These are phyloP conservation scores for Boletus rubescentipes DNA, from an alignment of 768 basidiomycete species.

Conservation along the genomic window DNA sequence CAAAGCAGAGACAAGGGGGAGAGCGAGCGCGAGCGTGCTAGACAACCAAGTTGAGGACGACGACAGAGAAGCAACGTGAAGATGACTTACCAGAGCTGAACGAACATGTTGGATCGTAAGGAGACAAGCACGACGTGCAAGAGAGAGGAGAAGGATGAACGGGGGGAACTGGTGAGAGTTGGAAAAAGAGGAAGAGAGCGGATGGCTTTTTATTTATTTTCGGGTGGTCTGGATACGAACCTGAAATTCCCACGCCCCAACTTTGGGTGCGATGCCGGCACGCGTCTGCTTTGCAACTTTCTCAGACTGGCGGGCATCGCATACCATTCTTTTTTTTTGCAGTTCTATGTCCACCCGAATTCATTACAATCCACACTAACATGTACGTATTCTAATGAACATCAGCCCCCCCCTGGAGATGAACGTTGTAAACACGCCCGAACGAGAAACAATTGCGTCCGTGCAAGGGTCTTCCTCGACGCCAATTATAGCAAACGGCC, in stretches of 20 bases:
- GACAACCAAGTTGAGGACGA: background rate
- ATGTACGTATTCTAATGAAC: conserved; percentile 7
- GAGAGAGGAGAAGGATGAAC: conserved; percentile 16
- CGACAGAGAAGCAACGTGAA: fast-evolving
- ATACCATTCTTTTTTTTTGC: background rate
- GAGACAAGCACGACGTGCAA: background rate
- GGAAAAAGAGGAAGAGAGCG: background rate
- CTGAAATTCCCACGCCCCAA: conserved; percentile 22
- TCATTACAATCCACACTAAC: background rate
- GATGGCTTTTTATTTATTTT: conserved; percentile 29
- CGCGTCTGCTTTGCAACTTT: conserved; percentile 10
- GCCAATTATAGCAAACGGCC: conserved; percentile 2
- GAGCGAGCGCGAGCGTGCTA: conserved; percentile 45
- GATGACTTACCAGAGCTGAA: conserved; percentile 43
- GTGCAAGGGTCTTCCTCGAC: background rate
- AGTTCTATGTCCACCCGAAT: conserved; percentile 12
- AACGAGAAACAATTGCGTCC: background rate
- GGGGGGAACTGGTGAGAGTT: conserved; percentile 16
- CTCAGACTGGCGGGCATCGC: conserved; percentile 9
- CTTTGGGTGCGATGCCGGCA: conserved; percentile 21
- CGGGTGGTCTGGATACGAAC: conserved; percentile 6
- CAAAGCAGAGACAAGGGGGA: conserved; percentile 47
- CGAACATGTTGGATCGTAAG: conserved; percentile 45
- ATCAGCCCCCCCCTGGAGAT: conserved; percentile 12
- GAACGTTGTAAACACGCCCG: background rate